Conservation (phyloP, 2,329 filamentous ascomycete species). For the Epichloe elymi region DNA sequence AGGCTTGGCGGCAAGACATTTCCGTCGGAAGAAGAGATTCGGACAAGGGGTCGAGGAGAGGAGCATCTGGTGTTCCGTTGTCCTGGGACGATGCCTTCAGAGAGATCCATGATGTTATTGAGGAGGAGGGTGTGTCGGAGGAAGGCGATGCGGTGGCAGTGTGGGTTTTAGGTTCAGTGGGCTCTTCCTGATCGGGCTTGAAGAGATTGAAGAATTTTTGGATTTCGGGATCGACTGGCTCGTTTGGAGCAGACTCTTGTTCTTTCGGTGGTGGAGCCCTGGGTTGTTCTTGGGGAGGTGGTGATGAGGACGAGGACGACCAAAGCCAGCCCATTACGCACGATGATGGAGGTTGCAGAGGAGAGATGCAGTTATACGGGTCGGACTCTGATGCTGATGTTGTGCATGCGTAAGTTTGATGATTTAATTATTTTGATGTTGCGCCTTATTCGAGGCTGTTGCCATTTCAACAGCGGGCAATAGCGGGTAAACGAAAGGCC, state of each 20-base stretch:
- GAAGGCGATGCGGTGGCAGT: conserved; percentile 13
- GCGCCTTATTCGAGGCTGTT: neutral
- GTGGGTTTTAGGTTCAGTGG: conserved; percentile 10
- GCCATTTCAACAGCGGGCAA: too few relatives aligned
- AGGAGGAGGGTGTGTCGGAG: conserved; percentile 18
- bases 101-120: conserved; percentile 22
- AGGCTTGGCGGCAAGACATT: conserved; percentile 82
- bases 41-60: conserved; percentile 34
- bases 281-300: conserved; percentile 10
- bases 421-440: too few relatives aligned
- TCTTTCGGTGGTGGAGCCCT: conserved; percentile 10
- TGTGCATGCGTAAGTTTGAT: too few relatives aligned
- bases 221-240: conserved; percentile 35
- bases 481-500: neutral
- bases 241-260: conserved; percentile 13
- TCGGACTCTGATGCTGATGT: neutral
- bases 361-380: neutral
- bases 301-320: conserved; percentile 26
- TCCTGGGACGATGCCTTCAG: conserved; percentile 18
- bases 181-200: conserved; percentile 17
- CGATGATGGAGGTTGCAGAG: neutral
- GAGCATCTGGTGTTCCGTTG: conserved; percentile 10
- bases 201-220: conserved; percentile 40
- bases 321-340: conserved; percentile 50
- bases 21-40: conserved; percentile 62